These are phyloP conservation scores for Parathielavia hyrcaniae DNA, from an alignment of 495 filamentous ascomycete species.

Conservation along the genomic window DNA sequence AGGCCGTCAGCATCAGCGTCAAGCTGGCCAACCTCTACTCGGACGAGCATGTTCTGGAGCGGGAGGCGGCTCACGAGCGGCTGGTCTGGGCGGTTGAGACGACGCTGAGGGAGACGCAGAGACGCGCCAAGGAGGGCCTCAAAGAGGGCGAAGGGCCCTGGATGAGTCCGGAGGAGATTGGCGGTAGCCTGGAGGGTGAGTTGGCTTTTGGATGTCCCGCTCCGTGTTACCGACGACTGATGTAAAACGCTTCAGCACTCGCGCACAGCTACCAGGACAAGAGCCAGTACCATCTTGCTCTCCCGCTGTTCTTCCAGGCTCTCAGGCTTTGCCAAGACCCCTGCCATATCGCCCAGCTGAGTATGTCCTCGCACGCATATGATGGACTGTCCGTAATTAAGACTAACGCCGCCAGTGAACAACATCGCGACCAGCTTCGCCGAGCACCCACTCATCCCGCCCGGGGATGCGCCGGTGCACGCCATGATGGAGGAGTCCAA, in stretches of 20 bases:
- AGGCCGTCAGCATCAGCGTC: slow-evolving; percentile 64
- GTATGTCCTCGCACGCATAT: slow-evolving; percentile 35
- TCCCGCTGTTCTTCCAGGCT: slow-evolving; percentile 84
- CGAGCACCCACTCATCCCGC: slow-evolving; percentile 48
- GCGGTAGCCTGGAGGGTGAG: slow-evolving; percentile 62
- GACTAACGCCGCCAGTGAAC: slow-evolving; percentile 49
- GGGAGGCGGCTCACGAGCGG: slow-evolving; percentile 62
- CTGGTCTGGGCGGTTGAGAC: slow-evolving; percentile 81
- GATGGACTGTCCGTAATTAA: no score
- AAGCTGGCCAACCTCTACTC: slow-evolving; percentile 79
- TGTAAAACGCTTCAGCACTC: slow-evolving; percentile 50
- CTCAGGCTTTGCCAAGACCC: slow-evolving; percentile 63
- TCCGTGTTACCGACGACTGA: slow-evolving; percentile 12
- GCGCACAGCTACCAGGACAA: slow-evolving; percentile 64
- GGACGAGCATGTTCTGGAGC: slow-evolving; percentile 51
- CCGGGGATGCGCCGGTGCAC: slow-evolving; percentile 35
- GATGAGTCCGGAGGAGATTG: slow-evolving; percentile 66
- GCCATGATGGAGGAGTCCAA: slow-evolving; percentile 25
- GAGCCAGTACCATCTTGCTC: slow-evolving; percentile 66
- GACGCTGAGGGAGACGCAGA: slow-evolving; percentile 61
- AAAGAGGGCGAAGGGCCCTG: slow-evolving; percentile 62
- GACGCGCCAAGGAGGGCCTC: slow-evolving; percentile 57
- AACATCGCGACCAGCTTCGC: slow-evolving; percentile 62
- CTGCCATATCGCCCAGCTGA: slow-evolving; percentile 64
- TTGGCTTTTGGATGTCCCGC: slow-evolving; percentile 1